Conservation (phyloP, 129 eudicot genomes). For the Ambrosia trifida region DNA sequence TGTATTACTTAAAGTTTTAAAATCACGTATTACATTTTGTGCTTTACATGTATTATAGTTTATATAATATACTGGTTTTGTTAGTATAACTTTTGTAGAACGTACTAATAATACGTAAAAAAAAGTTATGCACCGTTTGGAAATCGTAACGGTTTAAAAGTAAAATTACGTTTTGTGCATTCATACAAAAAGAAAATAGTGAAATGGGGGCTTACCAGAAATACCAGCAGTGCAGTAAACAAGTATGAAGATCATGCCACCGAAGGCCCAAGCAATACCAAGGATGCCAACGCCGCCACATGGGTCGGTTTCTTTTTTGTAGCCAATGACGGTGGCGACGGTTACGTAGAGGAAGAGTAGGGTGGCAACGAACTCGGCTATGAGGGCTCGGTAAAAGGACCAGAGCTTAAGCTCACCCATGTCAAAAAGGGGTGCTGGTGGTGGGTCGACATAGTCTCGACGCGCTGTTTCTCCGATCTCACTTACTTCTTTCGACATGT, state of each 20-base stretch:
- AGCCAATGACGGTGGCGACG: constrained; percentile 48
- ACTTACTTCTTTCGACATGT: constrained; percentile 77
- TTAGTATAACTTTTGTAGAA: no score
- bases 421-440: constrained; percentile 46
- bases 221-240: constrained; percentile 55
- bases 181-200: no score
- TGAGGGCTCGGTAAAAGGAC: constrained; percentile 43
- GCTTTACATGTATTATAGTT: no score
- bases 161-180: no score
- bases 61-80: no score
- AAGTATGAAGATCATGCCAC: constrained; percentile 53
- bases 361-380: constrained; percentile 44
- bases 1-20: no score
- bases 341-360: constrained; percentile 42
- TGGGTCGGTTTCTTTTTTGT: constrained; percentile 38
- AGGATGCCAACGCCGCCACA: constrained; percentile 49
- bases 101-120: no score
- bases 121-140: no score
- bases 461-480: constrained; percentile 53
- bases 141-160: no score
- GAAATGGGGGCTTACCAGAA: constrained; percentile 32
- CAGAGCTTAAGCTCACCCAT: constrained; percentile 44
- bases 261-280: constrained; percentile 55
- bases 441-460: constrained; percentile 45
- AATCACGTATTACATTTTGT: no score